These are phyloP conservation scores for Phaseolus lunatus DNA, from an alignment of 306 rosid species.

Conservation along the genomic window DNA sequence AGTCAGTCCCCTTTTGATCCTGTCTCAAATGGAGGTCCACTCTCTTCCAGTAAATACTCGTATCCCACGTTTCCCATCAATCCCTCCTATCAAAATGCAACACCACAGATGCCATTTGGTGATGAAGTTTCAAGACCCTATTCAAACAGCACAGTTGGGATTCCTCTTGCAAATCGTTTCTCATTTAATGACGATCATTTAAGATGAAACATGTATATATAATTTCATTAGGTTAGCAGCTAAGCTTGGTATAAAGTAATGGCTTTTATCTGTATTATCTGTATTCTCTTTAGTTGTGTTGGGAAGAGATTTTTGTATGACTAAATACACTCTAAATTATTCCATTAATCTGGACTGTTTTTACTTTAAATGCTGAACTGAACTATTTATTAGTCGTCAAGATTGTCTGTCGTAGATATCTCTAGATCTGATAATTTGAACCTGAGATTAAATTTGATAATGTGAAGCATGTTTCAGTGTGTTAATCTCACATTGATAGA, in stretches of 20 bases:
- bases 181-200: conserved; percentile 58
- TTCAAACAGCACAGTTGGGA: conserved; percentile 51
- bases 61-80: conserved; percentile 52
- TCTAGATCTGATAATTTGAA: neutral
- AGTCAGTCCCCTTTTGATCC: conserved; percentile 52
- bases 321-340: conserved; percentile 2
- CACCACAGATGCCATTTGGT: conserved; percentile 48
- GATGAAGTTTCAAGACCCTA: conserved; percentile 55
- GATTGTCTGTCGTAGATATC: conserved; percentile 15
- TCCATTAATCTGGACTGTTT: neutral
- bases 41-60: conserved; percentile 54
- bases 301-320: conserved; percentile 38
- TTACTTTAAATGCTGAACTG: conserved; percentile 1
- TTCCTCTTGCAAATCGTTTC: conserved; percentile 52
- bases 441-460: neutral
- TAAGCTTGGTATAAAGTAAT: conserved; percentile 35
- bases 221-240: conserved; percentile 46
- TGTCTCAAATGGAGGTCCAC: conserved; percentile 42
- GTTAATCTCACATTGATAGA: neutral
- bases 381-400: neutral
- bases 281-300: conserved; percentile 34
- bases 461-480: neutral
- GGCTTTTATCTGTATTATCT: conserved; percentile 41
- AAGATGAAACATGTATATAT: conserved; percentile 64
- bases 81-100: conserved; percentile 52